A percentile compares a stretch with the other conserved stretches of the same genome.
phyloP scores from a whole-genome alignment of 2,329 filamentous ascomycete genomes.

The Aureobasidium sp. region DNA sequence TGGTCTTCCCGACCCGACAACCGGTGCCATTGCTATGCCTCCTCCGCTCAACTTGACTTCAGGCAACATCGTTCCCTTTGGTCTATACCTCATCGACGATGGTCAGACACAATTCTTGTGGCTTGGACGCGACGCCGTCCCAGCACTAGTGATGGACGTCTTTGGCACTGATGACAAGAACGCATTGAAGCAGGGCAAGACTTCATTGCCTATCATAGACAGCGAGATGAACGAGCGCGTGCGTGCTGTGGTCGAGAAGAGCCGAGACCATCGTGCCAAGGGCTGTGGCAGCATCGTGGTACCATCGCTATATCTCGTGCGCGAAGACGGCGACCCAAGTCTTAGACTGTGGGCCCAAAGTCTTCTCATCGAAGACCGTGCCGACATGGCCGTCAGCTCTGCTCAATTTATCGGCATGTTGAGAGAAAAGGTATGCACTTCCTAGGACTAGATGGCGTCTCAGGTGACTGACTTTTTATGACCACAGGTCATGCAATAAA shows the following conservation, averaged over 20 bases:
- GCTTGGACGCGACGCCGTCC: slow-evolving; percentile 88
- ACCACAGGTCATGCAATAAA: slow-evolving; percentile 7
- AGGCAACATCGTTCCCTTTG: slow-evolving; percentile 78
- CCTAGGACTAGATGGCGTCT: background rate
- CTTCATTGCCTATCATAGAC: slow-evolving; percentile 75
- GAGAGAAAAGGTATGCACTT: slow-evolving; percentile 78
- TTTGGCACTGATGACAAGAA: slow-evolving; percentile 81
- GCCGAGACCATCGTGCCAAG: slow-evolving; percentile 74
- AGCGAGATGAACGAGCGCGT: slow-evolving; percentile 96
- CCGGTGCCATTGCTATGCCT: slow-evolving; percentile 82
- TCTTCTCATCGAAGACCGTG: slow-evolving; percentile 85
- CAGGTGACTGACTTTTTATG: background rate
- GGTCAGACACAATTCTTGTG: slow-evolving; percentile 97
- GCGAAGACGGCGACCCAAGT: slow-evolving; percentile 92
- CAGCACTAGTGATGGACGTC: slow-evolving; percentile 79
- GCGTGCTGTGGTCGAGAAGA: slow-evolving; percentile 85
- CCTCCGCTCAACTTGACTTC: slow-evolving; percentile 80
- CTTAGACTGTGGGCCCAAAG: slow-evolving; percentile 96
- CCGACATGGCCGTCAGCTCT: slow-evolving; percentile 87
- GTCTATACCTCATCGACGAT: slow-evolving; percentile 93
- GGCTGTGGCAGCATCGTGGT: slow-evolving; percentile 90
- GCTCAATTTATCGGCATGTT: slow-evolving; percentile 88
- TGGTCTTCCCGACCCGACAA: slow-evolving; percentile 75
- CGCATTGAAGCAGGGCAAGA: slow-evolving; percentile 86
- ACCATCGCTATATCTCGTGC: slow-evolving; percentile 85